Evolutionary conservation across 2,329 filamentous ascomycete species (phyloP).

Genomic region (Aspergillus ruber): DNA sequence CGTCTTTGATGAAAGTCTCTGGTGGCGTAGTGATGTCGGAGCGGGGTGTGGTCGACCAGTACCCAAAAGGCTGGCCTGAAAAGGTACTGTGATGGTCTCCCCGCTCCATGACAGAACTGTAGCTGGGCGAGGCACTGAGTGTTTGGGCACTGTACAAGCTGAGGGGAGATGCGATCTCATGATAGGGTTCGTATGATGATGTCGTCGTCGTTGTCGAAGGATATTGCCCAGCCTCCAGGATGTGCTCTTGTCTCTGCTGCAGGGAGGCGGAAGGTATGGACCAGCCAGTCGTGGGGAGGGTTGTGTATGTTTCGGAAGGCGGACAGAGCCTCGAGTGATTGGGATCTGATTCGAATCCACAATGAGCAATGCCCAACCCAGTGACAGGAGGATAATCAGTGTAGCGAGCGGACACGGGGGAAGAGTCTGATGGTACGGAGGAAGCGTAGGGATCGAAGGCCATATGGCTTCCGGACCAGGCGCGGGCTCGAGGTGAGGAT

Average conservation of each 20-base stretch:
- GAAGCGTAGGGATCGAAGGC: conserved; percentile 21
- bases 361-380: conserved; percentile 28
- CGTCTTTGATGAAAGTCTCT: conserved; percentile 8
- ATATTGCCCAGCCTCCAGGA: conserved; percentile 16
- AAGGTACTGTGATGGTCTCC: conserved; percentile 8
- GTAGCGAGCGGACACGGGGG: neutral
- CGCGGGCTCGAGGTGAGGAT: neutral
- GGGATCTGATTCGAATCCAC: conserved; percentile 16
- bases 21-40: conserved; percentile 15
- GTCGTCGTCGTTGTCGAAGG: conserved; percentile 17
- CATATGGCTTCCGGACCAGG: conserved; percentile 4
- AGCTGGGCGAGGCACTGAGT: conserved; percentile 20
- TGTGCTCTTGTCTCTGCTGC: conserved; percentile 12
- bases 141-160: conserved; percentile 17
- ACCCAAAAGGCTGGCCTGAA: conserved; percentile 9
- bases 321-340: conserved; percentile 16
- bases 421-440: conserved; percentile 6
- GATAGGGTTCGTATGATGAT: conserved; percentile 14
- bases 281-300: conserved; percentile 16
- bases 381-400: neutral
- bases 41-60: conserved; percentile 22
- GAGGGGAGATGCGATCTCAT: conserved; percentile 18
- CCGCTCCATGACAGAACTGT: conserved; percentile 15
- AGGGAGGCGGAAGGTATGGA: conserved; percentile 13
- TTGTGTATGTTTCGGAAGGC: conserved; percentile 11